These are phyloP conservation scores for Podila epigama DNA, from an alignment of 192 early-diverging fungal species.

Conservation along the genomic window DNA sequence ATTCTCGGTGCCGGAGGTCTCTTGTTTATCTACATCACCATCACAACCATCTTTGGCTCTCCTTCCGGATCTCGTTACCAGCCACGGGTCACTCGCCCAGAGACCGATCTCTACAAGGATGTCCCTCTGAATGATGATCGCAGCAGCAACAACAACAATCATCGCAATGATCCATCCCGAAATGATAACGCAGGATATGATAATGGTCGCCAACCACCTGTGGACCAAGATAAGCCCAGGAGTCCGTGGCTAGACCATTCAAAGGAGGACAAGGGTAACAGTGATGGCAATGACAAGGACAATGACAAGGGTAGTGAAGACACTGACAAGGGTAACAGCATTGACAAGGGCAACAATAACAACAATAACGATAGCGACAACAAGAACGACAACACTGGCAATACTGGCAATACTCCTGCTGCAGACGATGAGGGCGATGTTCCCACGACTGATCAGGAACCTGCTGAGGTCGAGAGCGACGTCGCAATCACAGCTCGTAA, in stretches of 20 bases:
- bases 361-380: constrained; percentile 1
- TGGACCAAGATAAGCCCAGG: too few species aligned
- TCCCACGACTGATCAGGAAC: not conserved
- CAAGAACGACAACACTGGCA: not conserved
- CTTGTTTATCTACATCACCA: constrained; percentile 43
- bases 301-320: not conserved
- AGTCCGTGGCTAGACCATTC: too few species aligned
- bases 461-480: not conserved
- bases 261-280: too few species aligned
- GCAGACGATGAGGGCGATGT: constrained; percentile 3
- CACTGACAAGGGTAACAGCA: not conserved
- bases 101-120: constrained; percentile 26
- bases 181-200: too few species aligned
- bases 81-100: constrained; percentile 14
- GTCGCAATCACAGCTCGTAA: constrained; percentile 9
- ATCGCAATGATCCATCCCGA: too few species aligned
- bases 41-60: constrained; percentile 33
- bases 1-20: constrained; percentile 34
- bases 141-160: not conserved
- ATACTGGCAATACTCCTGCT: too few species aligned
- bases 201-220: too few species aligned
- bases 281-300: not conserved
- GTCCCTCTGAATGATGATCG: constrained; percentile 9
- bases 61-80: not conserved
- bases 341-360: not conserved